Base-by-base conservation (phyloP, 2,329 filamentous ascomycete species). In the Fusarium papillatum region DNA sequence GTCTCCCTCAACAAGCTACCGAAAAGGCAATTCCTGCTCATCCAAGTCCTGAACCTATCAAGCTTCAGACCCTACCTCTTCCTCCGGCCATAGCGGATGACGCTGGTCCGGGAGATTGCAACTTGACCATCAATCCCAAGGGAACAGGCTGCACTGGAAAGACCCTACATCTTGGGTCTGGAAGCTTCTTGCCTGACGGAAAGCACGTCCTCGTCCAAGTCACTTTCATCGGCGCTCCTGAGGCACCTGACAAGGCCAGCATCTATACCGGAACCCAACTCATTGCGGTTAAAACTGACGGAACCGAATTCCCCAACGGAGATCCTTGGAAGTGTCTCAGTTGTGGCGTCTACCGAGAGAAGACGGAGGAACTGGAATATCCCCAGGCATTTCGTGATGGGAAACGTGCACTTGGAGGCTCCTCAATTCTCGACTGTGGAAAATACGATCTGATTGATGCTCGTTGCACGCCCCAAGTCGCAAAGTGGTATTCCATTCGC, bases 251-350 rank as follows among this genome's bases (percentile, higher is more conserved):
- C 69, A 78, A 84, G 0, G 81, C 81, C 7, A 86, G 84, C 71
- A 84, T 87, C 57, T 88, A 85, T 14, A 31, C 19, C 1, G 26
- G 48, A 8, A 53, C 26, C 6, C 26, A 53, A 13, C 48, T 53
- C 5, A 82, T 88, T 41, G 70, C 88, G 7, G 79, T 88, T 73
- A 87, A 86, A 71, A 72, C 83, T 0, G 84, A 88, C 66, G 83
- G 82, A 2, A 83, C 78, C 4, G 81, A 68, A 0, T 88, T 88
- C 53, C 59, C 80, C 2, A 87, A 86, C 63, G 87, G 87, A 0
- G 85, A 87, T 70, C 61, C 83, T 0, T 89, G 86, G 86, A 88
- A 87, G 71, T 88, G 87, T 65, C 65, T 88, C 7, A 88, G 66
- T 16, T 88, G 87, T 66, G 86, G 83, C 3, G 81, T 88, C 0